These are phyloP conservation scores for Metschnikowia amazonensis DNA, from an alignment of 805 yeast species.

Conservation along the genomic window DNA sequence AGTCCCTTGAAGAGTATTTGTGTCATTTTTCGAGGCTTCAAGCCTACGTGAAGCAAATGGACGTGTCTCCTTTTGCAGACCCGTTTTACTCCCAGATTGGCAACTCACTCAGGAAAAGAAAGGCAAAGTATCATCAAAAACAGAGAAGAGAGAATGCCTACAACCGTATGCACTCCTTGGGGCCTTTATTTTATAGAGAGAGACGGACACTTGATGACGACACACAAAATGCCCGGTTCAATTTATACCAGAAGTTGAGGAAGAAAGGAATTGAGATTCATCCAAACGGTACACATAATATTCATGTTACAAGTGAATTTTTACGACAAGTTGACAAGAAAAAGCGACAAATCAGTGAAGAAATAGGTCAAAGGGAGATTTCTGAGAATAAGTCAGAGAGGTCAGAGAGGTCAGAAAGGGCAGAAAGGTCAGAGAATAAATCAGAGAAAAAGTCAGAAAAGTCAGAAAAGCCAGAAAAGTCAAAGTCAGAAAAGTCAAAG, in stretches of 20 bases:
- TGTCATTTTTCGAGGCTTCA: constrained; percentile 12
- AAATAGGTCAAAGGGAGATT: background rate
- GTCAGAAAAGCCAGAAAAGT: too few relatives aligned
- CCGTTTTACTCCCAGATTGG: background rate
- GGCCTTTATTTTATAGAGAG: background rate
- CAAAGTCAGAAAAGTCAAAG: too few relatives aligned
- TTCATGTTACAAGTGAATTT: constrained; percentile 4
- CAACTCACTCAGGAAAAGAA: background rate
- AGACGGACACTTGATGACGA: background rate
- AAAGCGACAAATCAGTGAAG: background rate
- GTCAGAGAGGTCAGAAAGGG: too few relatives aligned
- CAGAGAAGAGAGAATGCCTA: background rate
- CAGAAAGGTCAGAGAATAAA: too few relatives aligned
- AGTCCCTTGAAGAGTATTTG: constrained; percentile 16
- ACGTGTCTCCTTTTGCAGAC: background rate
- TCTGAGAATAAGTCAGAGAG: background rate
- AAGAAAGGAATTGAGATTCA: constrained; percentile 3
- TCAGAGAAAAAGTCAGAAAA: too few relatives aligned
- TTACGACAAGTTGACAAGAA: background rate
- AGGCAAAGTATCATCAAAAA: background rate
- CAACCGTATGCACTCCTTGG: background rate
- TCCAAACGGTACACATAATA: constrained; percentile 1
- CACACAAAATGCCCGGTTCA: background rate
- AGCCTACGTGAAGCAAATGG: constrained; percentile 1
- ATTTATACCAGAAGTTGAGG: constrained; percentile 1